Evolutionary conservation across 345 rosid species (phyloP).

Genomic region (Bruguiera parviflora): DNA sequence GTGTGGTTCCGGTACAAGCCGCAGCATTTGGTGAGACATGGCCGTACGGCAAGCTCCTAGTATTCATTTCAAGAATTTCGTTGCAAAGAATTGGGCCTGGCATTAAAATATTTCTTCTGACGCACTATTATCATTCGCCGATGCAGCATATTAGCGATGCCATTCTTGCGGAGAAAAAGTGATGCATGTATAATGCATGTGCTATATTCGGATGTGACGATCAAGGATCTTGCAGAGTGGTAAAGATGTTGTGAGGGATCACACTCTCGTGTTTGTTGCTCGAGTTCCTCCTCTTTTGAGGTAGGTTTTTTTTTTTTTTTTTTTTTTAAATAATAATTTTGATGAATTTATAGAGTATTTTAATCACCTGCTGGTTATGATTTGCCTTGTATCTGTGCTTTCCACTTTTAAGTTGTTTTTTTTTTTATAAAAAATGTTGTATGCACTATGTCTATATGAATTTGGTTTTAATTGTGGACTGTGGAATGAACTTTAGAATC

Average conservation of each 20-base stretch:
- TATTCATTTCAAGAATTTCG: conserved; percentile 93
- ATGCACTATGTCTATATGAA: background rate
- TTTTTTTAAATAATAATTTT: no score
- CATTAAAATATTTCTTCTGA: background rate
- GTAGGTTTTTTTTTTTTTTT: no score
- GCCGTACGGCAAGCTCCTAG: conserved; percentile 93
- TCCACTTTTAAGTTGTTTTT: no score
- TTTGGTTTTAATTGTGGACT: background rate
- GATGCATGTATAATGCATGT: background rate
- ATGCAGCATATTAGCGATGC: background rate
- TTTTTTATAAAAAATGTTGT: no score
- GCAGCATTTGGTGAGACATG: conserved; percentile 88
- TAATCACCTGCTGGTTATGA: no score
- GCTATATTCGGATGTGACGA: conserved; percentile 55
- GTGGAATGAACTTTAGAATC: background rate
- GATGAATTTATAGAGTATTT: no score
- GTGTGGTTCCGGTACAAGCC: conserved; percentile 78
- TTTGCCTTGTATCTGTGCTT: no score
- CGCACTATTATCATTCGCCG: no score
- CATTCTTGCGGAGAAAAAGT: background rate
- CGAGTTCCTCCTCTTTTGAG: conserved; percentile 72
- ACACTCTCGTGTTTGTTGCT: conserved; percentile 75
- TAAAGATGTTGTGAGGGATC: conserved; percentile 74
- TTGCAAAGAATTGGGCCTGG: conserved; percentile 88
- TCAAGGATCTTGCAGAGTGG: conserved; percentile 59